Evolutionary conservation across 73 alveolate genomes (phyloP).

Genomic region (Uronychia binucleata): DNA sequence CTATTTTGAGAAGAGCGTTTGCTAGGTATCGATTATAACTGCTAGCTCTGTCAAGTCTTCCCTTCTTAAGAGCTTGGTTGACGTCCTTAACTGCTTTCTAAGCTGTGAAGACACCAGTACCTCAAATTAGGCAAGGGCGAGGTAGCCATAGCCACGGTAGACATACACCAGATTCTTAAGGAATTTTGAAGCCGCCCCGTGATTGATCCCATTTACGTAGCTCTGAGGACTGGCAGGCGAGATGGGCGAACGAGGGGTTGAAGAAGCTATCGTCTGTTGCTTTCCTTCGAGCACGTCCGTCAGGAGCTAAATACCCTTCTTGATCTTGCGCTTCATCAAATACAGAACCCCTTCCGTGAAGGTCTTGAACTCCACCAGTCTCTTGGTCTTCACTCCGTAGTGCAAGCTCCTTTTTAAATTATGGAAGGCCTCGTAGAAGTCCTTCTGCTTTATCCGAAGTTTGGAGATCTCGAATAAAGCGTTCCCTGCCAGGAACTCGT

Average conservation of each 20-base stretch:
- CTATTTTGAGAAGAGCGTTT: constrained; percentile 33
- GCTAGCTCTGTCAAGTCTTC: constrained; percentile 54
- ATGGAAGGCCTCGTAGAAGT: constrained; percentile 61
- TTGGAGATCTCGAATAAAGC: constrained; percentile 54
- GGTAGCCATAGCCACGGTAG: constrained; percentile 37
- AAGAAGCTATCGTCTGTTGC: background rate
- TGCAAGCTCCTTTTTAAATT: constrained; percentile 48
- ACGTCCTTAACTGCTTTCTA: constrained; percentile 48
- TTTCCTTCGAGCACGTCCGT: constrained; percentile 32
- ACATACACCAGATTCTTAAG: constrained; percentile 16
- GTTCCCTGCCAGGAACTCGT: constrained; percentile 40
- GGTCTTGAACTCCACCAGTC: constrained; percentile 25
- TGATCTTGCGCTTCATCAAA: constrained; percentile 55
- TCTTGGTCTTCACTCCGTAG: constrained; percentile 16
- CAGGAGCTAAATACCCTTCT: constrained; percentile 46
- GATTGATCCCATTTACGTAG: too few species aligned
- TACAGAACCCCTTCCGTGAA: constrained; percentile 46
- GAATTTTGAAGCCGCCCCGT: constrained; percentile 5
- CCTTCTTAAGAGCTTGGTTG: constrained; percentile 32
- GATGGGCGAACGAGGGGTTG: constrained; percentile 1
- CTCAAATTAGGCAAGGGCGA: constrained; percentile 17
- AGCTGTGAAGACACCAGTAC: constrained; percentile 2
- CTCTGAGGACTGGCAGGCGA: background rate
- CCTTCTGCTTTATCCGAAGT: constrained; percentile 43
- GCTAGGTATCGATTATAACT: constrained; percentile 48